A percentile compares a stretch with the other conserved stretches of the same genome.
These are phyloP conservation scores for Blepharisma undulans DNA, from an alignment of 169 alveolate species.

Conservation along the genomic window DNA sequence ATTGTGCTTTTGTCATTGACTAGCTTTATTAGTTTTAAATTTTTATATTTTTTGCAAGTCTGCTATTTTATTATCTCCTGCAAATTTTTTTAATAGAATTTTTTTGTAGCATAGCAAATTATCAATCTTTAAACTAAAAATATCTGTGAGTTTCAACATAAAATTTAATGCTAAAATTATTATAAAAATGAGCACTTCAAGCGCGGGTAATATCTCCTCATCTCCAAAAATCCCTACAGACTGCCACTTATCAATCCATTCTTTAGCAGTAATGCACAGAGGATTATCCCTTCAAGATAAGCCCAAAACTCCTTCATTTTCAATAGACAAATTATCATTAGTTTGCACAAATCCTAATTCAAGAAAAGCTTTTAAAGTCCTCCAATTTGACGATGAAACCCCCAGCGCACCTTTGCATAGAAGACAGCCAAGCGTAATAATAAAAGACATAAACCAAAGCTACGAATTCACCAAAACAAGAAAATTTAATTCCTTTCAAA, in stretches of 20 bases:
- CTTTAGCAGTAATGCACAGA: background rate
- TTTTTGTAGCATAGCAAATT: too few species aligned
- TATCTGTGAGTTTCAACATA: background rate
- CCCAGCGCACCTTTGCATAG: background rate
- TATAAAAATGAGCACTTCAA: background rate
- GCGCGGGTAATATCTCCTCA: constrained; percentile 22
- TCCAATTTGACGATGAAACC: background rate
- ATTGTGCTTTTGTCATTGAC: too few species aligned
- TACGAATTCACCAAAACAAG: background rate
- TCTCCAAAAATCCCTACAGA: background rate
- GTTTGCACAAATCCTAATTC: background rate
- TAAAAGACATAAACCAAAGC: constrained; percentile 15
- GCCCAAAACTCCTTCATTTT: constrained; percentile 11
- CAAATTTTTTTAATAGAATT: too few species aligned
- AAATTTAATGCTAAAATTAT: background rate
- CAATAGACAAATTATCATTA: background rate
- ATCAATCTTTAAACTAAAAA: too few species aligned
- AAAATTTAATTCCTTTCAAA: background rate
- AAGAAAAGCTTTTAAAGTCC: constrained; percentile 11
- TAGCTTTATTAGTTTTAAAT: too few species aligned
- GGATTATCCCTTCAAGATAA: background rate
- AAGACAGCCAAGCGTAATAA: constrained; percentile 27
- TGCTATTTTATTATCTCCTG: too few species aligned
- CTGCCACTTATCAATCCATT: background rate
- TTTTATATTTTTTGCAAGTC: too few species aligned